phyloP scores from a whole-genome alignment of 169 alveolate genomes.

The Cryptosporidium meleagridis region DNA sequence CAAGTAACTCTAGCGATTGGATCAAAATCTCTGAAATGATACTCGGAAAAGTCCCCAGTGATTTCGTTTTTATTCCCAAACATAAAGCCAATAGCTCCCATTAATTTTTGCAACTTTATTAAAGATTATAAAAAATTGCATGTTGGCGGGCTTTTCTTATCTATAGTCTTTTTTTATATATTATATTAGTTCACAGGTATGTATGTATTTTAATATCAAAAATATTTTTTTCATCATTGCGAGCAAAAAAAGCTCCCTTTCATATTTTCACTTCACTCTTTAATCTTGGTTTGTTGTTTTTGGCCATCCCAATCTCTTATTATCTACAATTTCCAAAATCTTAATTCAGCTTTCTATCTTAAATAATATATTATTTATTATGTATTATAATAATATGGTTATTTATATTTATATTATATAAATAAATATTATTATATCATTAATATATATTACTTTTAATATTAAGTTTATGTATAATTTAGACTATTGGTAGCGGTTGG shows the following conservation, averaged over 20 bases:
- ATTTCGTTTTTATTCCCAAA: constrained; percentile 84
- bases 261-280: too few relatives aligned
- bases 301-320: too few relatives aligned
- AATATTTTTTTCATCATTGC: too few relatives aligned
- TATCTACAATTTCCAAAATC: too few relatives aligned
- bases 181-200: neutral
- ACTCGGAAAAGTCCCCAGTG: constrained; percentile 85
- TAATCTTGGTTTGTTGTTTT: neutral
- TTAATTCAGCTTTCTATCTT: too few relatives aligned
- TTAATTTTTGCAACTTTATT: neutral
- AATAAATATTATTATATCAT: too few relatives aligned
- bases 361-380: too few relatives aligned
- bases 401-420: too few relatives aligned
- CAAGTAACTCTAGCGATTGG: constrained; percentile 82
- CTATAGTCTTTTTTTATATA: neutral
- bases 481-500: neutral
- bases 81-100: constrained; percentile 78
- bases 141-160: neutral
- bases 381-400: too few relatives aligned
- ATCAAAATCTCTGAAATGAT: constrained; percentile 85
- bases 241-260: neutral
- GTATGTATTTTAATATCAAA: neutral
- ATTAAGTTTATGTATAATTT: too few relatives aligned
- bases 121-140: neutral
- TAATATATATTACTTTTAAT: too few relatives aligned